phyloP scores from a whole-genome alignment of 2,329 filamentous ascomycete species.

The Leptographium lundbergii region DNA sequence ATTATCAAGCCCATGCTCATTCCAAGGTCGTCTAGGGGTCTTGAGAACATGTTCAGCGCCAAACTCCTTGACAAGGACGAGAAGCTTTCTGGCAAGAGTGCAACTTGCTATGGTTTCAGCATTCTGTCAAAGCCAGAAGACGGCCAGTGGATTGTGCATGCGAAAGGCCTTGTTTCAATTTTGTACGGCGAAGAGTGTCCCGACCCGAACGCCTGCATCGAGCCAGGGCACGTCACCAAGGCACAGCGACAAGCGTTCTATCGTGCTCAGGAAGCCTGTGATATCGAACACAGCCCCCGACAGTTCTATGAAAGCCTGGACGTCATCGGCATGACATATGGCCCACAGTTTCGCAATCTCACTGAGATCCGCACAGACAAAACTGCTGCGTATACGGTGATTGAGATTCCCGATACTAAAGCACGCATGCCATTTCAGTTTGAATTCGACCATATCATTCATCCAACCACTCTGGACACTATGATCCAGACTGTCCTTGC shows the following conservation, averaged over 20 bases:
- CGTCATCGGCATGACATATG: slow-evolving; percentile 38
- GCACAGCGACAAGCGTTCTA: slow-evolving; percentile 9
- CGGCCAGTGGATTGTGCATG: slow-evolving; percentile 25
- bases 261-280: slow-evolving; percentile 17
- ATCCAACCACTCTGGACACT: slow-evolving; percentile 43
- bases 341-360: slow-evolving; percentile 36
- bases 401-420: slow-evolving; percentile 35
- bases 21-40: slow-evolving; percentile 18
- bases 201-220: neutral
- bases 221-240: neutral
- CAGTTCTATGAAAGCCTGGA: slow-evolving; percentile 39
- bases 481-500: slow-evolving; percentile 41
- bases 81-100: neutral
- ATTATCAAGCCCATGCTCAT: slow-evolving; percentile 14
- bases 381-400: slow-evolving; percentile 19
- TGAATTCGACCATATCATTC: slow-evolving; percentile 42
- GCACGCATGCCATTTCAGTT: slow-evolving; percentile 39
- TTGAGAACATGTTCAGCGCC: slow-evolving; percentile 37
- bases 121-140: slow-evolving; percentile 33
- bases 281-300: slow-evolving; percentile 23
- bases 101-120: slow-evolving; percentile 10
- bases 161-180: slow-evolving; percentile 19
- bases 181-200: neutral
- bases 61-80: slow-evolving; percentile 14
- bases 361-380: slow-evolving; percentile 11